Percentiles rank a stretch among this genome's conserved stretches.
phyloP scores from a whole-genome alignment of 805 yeast species.

The fission yeast (Schizosaccharomyces pombe) region DNA sequence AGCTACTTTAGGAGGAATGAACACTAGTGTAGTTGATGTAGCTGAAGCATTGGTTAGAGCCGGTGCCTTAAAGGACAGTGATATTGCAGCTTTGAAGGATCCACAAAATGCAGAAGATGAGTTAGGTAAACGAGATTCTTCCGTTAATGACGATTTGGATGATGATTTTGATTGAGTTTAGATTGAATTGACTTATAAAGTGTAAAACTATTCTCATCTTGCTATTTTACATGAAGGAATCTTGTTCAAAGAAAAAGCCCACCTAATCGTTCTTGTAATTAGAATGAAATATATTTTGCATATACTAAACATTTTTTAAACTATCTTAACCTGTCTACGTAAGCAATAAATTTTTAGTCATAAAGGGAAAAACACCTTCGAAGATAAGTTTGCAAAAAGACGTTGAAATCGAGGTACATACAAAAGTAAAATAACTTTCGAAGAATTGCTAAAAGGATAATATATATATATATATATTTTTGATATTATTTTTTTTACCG shows the following conservation, averaged over 20 bases:
- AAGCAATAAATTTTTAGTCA: no score
- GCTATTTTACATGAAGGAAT: no score
- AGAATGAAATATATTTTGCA: no score
- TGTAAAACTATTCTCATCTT: no score
- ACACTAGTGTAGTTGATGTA: conserved; percentile 42
- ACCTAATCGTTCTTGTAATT: no score
- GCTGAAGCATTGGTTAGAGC: conserved; percentile 47
- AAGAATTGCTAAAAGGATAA: background rate
- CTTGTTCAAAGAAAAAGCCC: no score
- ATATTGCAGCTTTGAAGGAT: conserved; percentile 16
- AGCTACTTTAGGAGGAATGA: conserved; percentile 63
- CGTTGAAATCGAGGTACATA: background rate
- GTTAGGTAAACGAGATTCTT: conserved; percentile 1
- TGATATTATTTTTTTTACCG: no score
- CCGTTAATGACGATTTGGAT: background rate
- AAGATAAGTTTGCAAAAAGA: background rate
- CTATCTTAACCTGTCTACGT: no score
- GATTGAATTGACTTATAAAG: no score
- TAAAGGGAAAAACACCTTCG: background rate
- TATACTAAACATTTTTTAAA: no score
- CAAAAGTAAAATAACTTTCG: background rate
- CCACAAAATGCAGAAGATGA: conserved; percentile 6
- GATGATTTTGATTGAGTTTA: no score
- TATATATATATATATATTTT: background rate
- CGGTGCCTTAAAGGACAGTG: conserved; percentile 42